phyloP scores from a whole-genome alignment of 139 green algal genomes.

The Pseudopediastrum boryanum region DNA sequence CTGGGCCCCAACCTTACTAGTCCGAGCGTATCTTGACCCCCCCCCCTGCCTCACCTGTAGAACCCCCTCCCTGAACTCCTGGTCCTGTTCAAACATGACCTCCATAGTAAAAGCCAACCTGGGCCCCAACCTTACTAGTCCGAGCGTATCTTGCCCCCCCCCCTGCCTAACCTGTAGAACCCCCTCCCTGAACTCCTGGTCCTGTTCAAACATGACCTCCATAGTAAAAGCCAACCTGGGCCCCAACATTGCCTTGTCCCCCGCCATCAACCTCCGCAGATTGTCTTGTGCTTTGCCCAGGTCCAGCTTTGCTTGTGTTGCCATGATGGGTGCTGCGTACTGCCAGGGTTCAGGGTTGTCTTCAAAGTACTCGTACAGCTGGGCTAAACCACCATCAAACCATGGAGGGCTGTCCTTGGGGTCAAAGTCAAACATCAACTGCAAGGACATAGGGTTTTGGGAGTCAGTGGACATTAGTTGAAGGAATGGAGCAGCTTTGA shows the following conservation, averaged over 20 bases:
- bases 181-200: no score
- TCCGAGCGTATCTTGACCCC: no score
- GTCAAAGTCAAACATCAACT: slow-evolving; percentile 66
- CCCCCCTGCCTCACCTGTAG: no score
- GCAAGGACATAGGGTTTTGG: not conserved
- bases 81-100: no score
- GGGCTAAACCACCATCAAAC: slow-evolving; percentile 42
- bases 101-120: no score
- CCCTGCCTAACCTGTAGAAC: no score
- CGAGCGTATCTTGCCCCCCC: no score
- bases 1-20: no score
- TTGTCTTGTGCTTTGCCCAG: not conserved
- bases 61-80: no score
- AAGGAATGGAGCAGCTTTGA: not conserved
- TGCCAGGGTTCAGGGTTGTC: slow-evolving; percentile 41
- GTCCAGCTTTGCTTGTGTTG: slow-evolving; percentile 17
- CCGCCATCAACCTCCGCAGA: slow-evolving; percentile 22
- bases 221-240: slow-evolving; percentile 27
- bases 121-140: no score
- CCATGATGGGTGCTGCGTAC: not conserved
- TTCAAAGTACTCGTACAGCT: slow-evolving; percentile 61
- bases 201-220: slow-evolving; percentile 26
- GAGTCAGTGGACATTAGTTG: not conserved
- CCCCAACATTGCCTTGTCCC: slow-evolving; percentile 12
- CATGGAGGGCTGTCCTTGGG: slow-evolving; percentile 44